Evolutionary conservation across 345 rosid genomes (phyloP).

Genomic region (Theobroma cacao): DNA sequence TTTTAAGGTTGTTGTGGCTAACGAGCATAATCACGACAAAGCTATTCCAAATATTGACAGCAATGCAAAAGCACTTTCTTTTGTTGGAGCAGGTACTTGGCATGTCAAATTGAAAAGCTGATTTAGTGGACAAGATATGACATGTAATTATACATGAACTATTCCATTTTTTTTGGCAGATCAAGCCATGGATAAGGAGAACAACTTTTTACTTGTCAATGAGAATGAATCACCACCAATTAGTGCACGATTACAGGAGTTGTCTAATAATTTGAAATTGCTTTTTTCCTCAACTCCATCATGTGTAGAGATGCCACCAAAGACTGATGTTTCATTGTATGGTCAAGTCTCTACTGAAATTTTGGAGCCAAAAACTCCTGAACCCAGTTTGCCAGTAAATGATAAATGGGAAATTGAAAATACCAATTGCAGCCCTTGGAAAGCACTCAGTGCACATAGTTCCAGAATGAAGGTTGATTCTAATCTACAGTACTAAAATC

Average conservation of each 20-base stretch:
- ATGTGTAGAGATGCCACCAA: conserved; percentile 20
- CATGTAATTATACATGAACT: background rate
- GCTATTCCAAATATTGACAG: conserved; percentile 16
- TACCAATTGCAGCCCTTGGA: conserved; percentile 43
- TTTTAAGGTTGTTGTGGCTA: conserved; percentile 20
- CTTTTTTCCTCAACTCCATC: conserved; percentile 39
- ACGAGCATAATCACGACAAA: conserved; percentile 21
- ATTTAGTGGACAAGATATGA: background rate
- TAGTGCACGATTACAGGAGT: conserved; percentile 45
- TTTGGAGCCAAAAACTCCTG: conserved; percentile 56
- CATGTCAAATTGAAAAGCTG: conserved; percentile 4
- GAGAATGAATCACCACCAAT: conserved; percentile 51
- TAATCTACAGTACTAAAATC: background rate
- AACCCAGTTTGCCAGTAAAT: conserved; percentile 3
- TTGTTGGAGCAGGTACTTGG: conserved; percentile 33
- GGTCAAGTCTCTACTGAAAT: conserved; percentile 14
- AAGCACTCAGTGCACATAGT: conserved; percentile 38
- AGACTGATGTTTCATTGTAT: conserved; percentile 15
- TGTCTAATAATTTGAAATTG: conserved; percentile 53
- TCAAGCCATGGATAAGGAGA: conserved; percentile 44
- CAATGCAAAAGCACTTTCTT: conserved; percentile 17
- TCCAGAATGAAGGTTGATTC: conserved; percentile 49
- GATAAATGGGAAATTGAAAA: conserved; percentile 24
- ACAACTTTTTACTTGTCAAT: conserved; percentile 26
- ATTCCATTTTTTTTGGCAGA: conserved; percentile 20